Conservation (phyloP, 1,284 basidiomycete species). For the Microbotryum scabiosae region DNA sequence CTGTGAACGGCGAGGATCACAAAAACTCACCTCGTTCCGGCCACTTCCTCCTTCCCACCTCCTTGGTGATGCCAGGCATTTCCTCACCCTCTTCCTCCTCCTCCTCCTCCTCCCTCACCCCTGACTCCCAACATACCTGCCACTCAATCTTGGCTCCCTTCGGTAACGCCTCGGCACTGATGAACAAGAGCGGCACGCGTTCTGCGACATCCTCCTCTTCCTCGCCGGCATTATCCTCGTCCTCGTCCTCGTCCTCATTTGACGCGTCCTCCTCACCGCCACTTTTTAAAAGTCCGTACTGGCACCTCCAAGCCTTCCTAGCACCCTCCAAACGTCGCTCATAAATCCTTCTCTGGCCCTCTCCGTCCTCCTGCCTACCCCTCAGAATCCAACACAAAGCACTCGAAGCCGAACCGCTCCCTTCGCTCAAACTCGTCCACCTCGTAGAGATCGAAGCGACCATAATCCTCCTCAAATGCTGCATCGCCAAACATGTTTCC, state of each 20-base stretch:
- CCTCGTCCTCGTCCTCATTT: not conserved
- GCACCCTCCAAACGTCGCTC: not conserved
- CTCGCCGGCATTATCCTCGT: not conserved
- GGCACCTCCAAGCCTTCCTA: no score
- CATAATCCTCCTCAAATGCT: conserved; percentile 17
- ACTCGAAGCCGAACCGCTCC: not conserved
- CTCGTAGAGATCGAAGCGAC: not conserved
- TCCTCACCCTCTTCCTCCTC: not conserved
- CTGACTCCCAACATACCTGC: conserved; percentile 44
- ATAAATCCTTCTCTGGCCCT: not conserved
- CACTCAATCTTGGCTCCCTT: conserved; percentile 56
- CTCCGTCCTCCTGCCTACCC: not conserved
- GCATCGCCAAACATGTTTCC: conserved; percentile 13
- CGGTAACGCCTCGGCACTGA: conserved; percentile 63
- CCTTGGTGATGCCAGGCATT: no score
- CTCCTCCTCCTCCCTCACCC: conserved; percentile 8
- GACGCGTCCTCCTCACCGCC: not conserved
- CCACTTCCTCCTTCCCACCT: no score
- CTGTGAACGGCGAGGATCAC: no score
- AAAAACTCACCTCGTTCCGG: no score
- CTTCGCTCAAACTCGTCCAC: conserved; percentile 3
- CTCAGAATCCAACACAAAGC: conserved; percentile 3
- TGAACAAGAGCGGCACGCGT: conserved; percentile 52
- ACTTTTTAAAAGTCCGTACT: not conserved
- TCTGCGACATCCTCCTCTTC: not conserved